These are phyloP conservation scores for Aspergillus viridinutans DNA, from an alignment of 2,329 filamentous ascomycete species.

Conservation along the genomic window DNA sequence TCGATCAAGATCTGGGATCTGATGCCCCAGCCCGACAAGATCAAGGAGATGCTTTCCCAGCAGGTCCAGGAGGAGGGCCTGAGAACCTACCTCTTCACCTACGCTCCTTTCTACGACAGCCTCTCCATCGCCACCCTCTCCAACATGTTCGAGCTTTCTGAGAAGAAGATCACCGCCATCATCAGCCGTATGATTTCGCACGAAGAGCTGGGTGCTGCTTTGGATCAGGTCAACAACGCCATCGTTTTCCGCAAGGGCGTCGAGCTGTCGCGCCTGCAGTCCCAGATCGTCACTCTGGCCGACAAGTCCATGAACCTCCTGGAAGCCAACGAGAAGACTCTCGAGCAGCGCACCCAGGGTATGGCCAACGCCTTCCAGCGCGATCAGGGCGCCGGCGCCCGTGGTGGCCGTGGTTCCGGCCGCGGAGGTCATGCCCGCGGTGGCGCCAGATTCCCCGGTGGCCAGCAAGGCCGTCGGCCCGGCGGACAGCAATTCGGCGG, in stretches of 20 bases:
- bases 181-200: constrained; percentile 99
- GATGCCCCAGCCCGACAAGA: constrained; percentile 85
- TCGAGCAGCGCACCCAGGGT: constrained; percentile 95
- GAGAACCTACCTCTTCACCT: constrained; percentile 97
- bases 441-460: constrained; percentile 34
- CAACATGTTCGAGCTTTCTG: constrained; percentile 89
- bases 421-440: constrained; percentile 36
- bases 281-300: constrained; percentile 84
- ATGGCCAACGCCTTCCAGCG: constrained; percentile 93
- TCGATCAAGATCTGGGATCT: constrained; percentile 99
- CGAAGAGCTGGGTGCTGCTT: constrained; percentile 90
- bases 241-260: constrained; percentile 99
- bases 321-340: constrained; percentile 93
- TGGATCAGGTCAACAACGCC: constrained; percentile 95
- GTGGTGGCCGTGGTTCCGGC: constrained; percentile 57
- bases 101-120: constrained; percentile 98
- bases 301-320: constrained; percentile 96
- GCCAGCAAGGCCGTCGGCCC: constrained; percentile 41
- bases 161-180: constrained; percentile 87
- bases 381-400: constrained; percentile 71
- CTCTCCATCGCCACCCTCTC: constrained; percentile 80
- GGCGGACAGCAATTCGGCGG: constrained; percentile 49
- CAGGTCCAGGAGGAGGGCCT: constrained; percentile 99
- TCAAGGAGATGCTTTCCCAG: constrained; percentile 94
- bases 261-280: constrained; percentile 93